These are phyloP conservation scores for Tetracladium marchalianum DNA, from an alignment of 495 filamentous ascomycete genomes.

Conservation along the genomic window DNA sequence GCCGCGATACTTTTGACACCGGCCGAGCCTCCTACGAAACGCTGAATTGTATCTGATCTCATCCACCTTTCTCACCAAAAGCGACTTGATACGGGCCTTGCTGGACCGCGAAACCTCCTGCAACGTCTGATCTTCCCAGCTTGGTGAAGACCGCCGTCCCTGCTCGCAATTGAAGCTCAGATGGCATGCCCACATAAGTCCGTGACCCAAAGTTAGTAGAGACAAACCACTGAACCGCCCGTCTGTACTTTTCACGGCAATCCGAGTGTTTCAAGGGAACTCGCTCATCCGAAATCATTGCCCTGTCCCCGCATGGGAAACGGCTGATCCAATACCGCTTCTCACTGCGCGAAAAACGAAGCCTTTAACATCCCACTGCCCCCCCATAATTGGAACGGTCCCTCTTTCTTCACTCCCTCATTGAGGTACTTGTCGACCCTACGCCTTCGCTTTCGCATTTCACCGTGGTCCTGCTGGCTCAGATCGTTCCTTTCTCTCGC, in stretches of 20 bases:
- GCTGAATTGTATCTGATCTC: constrained; percentile 5
- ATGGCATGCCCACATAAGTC: constrained; percentile 11
- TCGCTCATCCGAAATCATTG: constrained; percentile 7
- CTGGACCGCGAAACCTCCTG: constrained; percentile 17
- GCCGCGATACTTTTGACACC: constrained; percentile 8
- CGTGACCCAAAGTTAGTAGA: constrained; percentile 7
- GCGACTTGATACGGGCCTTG: constrained; percentile 13
- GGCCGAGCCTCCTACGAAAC: constrained; percentile 11
- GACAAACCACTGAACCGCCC: not conserved
- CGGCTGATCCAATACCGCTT: no score
- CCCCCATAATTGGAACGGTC: constrained; percentile 1
- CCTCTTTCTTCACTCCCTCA: constrained; percentile 1
- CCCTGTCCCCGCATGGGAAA: constrained; percentile 6
- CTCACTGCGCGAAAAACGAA: not conserved
- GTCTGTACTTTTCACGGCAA: not conserved
- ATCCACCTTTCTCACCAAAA: constrained; percentile 6
- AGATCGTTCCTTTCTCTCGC: constrained; percentile 42
- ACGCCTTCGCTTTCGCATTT: constrained; percentile 21
- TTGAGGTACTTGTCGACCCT: constrained; percentile 15
- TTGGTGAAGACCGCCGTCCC: not conserved
- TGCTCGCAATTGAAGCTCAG: constrained; percentile 10
- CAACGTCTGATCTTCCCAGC: constrained; percentile 18
- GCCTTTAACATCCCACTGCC: constrained; percentile 4
- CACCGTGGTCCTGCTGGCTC: constrained; percentile 45
- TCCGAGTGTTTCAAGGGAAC: constrained; percentile 16